Evolutionary conservation across 2,329 filamentous ascomycete genomes (phyloP).

Genomic region (Atkinsonella hypoxylon): DNA sequence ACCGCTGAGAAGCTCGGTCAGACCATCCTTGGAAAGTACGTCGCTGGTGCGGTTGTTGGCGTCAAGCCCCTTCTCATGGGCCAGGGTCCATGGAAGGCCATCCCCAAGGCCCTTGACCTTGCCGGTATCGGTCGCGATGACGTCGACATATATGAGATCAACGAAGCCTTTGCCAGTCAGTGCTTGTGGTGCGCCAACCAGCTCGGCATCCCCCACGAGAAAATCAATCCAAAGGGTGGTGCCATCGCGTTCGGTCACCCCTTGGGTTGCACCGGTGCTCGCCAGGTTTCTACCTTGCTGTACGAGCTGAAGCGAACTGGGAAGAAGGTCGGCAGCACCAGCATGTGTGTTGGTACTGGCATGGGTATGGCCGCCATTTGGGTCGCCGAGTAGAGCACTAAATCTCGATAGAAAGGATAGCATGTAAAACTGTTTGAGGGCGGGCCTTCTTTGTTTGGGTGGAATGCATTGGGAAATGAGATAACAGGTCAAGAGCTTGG

Average conservation of each 20-base stretch:
- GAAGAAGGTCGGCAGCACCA: conserved; percentile 80
- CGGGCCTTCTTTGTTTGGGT: not conserved
- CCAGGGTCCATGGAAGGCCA: conserved; percentile 88
- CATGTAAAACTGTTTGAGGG: not conserved
- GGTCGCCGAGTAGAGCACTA: conserved; percentile 64
- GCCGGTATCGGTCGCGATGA: conserved; percentile 79
- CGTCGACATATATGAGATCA: conserved; percentile 97
- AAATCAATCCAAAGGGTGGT: conserved; percentile 95
- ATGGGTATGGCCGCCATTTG: conserved; percentile 98
- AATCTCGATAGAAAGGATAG: conserved; percentile 1
- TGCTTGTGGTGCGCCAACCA: conserved; percentile 89
- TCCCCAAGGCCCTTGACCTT: conserved; percentile 81
- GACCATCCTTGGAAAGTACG: conserved; percentile 84
- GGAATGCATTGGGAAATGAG: not conserved
- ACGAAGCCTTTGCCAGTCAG: conserved; percentile 95
- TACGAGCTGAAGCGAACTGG: conserved; percentile 79
- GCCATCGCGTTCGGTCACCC: conserved; percentile 95
- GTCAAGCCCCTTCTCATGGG: conserved; percentile 94
- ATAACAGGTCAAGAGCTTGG: not conserved
- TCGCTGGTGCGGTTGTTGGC: conserved; percentile 73
- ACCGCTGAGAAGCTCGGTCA: conserved; percentile 83
- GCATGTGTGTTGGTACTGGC: conserved; percentile 92
- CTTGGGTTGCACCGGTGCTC: conserved; percentile 82
- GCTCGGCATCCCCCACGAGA: conserved; percentile 67
- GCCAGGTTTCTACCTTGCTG: conserved; percentile 84